Evolutionary conservation across 805 yeast genomes (phyloP), one percentile per base, ranked within the genome.

Genomic region (Yarrowia sp.): DNA sequence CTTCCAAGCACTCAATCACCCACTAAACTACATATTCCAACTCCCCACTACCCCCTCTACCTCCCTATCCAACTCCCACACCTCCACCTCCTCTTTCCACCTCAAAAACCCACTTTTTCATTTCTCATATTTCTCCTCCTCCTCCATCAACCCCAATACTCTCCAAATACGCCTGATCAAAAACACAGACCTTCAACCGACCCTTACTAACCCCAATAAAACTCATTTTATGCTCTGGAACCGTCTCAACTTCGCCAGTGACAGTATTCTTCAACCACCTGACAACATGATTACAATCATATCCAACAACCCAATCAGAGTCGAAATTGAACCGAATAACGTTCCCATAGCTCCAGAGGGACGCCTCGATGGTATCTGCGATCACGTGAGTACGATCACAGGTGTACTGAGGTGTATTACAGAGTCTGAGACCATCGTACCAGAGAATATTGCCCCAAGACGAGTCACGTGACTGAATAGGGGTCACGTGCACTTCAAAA

Each of bases 371-470:
- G n/a, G 51, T 45, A 15, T 45, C 51, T 31, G 22, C 18, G 6
- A 45, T 45, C 18, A 45, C 51, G 14, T 45, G 51, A 32, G 51
- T 45, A 1, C 51, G 18, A 32, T 45, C 51, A 32, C 51, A 45
- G 14, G 18, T 3, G n/a, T 31, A 45, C 36, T 45, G 51, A 10
- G 51, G 51, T 15, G 51, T 45, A 9, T 45, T 45, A 15, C 51
- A 45, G 8, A 45, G 6, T 1, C 51, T 9, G 9, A 45, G 15
- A 6, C 51, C 51, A 8, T 45, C 51, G 9, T 45, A 45, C 51
- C 51, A 45, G 22, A 45, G 51, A 45, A 32, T 45, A 15, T 45
- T 45, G 4, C 51, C 51, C 51, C 51, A 45, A 8, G 51, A 45
- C 5, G 51, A 45, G 51, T 45, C 36, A 15, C 11, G 36, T n/a